Base-by-base conservation (phyloP, 768 basidiomycete genomes). In the Termitomyces sp. region DNA sequence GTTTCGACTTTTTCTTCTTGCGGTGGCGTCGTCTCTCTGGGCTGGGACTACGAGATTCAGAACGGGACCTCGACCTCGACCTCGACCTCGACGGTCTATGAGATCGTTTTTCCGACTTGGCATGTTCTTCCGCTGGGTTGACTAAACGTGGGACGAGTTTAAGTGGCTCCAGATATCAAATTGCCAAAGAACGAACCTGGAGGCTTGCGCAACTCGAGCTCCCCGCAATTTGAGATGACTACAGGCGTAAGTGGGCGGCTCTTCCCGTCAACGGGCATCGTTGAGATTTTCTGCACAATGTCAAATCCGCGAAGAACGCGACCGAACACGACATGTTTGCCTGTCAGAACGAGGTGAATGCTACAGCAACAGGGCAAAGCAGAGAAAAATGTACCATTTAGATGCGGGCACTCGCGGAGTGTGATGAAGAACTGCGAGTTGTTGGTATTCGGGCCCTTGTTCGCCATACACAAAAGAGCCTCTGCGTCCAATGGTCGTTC, bases 381-480 rank as follows among this genome's bases (percentile, higher is more conserved):
- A 46, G 5, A 31, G 46, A 8, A 2, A 20, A 13, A 47, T 72
- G 72, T 71, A 76, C 92, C 92, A 66, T 88, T 80, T 46, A 92
- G 69, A 67, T 92, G 90, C 4, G 86, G 82, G 59, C 88, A 85
- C 16, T 82, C 79, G n/a, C 81, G 77, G 12, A 95, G 78, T 22
- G 93, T 92, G 60, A 94, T 76, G 67, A 95, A 94, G 67, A 88
- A 95, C 61, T 95, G 93, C 1, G 87, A 90, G 37, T 87, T 85
- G 62, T 94, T 95, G 36, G 93, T 94, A 70, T 89, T 76, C 0
- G 88, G 85, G 3, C 90, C 90, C 61, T 82, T 81, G 69, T 96
- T 96, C 10, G 93, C 93, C 94, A 95, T 96, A 64, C 90, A 92
- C 12, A 96, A 74, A 27, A 95, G 72, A 72, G 86, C 92, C 66